phyloP scores from a whole-genome alignment of 2,329 filamentous ascomycete genomes.

The Fusarium torulosum region DNA sequence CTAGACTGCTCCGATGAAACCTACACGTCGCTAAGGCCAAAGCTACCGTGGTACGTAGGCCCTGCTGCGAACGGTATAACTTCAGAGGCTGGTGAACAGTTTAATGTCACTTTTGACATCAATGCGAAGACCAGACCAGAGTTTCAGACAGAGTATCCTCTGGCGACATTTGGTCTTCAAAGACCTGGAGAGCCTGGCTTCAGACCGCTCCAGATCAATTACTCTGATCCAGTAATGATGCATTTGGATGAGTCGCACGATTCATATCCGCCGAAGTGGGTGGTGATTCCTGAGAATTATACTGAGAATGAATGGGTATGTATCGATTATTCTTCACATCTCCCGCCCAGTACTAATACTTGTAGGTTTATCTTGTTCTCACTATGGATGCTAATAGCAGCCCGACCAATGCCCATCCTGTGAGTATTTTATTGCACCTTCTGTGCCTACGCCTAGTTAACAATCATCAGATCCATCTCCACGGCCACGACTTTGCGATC shows the following conservation, averaged over 20 bases:
- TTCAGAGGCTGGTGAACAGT: slow-evolving; percentile 14
- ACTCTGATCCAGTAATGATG: slow-evolving; percentile 31
- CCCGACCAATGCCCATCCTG: slow-evolving; percentile 30
- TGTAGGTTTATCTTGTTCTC: slow-evolving; percentile 33
- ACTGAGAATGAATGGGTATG: slow-evolving; percentile 39
- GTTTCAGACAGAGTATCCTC: slow-evolving; percentile 21
- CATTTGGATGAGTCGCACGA: slow-evolving; percentile 21
- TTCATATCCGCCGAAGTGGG: slow-evolving; percentile 26
- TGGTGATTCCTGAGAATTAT: slow-evolving; percentile 39
- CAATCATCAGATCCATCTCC: slow-evolving; percentile 37
- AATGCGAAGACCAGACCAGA: neutral
- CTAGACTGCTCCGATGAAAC: slow-evolving; percentile 36
- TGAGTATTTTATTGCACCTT: slow-evolving; percentile 4
- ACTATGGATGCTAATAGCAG: slow-evolving; percentile 25
- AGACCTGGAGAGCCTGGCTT: slow-evolving; percentile 13
- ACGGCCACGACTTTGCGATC: slow-evolving; percentile 43
- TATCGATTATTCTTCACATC: rapidly evolving
- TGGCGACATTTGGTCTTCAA: slow-evolving; percentile 31
- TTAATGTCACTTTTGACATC: slow-evolving; percentile 32
- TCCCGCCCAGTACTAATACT: neutral
- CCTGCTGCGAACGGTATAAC: slow-evolving; percentile 33
- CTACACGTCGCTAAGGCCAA: slow-evolving; percentile 29
- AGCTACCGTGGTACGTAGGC: slow-evolving; percentile 41
- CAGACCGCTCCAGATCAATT: slow-evolving; percentile 36
- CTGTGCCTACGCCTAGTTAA: rapidly evolving